Evolutionary conservation across 1,139 yeast species (phyloP), one percentile per base, ranked within the genome.

Genomic region (Yamadazyma friedrichii): DNA sequence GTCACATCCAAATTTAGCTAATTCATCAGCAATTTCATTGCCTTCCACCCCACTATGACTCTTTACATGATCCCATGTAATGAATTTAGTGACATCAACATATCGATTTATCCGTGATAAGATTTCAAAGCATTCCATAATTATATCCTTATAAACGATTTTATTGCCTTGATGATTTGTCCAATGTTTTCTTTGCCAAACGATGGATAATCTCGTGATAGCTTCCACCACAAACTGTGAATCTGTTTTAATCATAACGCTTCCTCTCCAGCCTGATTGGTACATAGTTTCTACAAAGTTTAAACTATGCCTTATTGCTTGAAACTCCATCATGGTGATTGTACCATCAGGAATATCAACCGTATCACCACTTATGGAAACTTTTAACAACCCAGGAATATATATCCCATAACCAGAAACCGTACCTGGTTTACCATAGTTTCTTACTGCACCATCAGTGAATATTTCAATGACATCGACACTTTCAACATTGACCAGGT

Each of bases 291-390:
- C 36, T 10, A 33, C n/a, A 15, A 33, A 24, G 10, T 9, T 9
- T 11, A 33, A 52, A 8, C 58, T 0, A 34, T 70, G 70, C 6
- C 64, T 58, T 16, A 86, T 69, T 0, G 95, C 97, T 13, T 65
- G 57, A 16, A 89, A 70, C 59, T 91, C 97, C 2, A 95, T 95
- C 36, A 89, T 67, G 51, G 86, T 91, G 54, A 88, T 91, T 0
- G 96, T 88, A 11, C 13, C 26, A 16, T 33, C 35, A 5, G 6
- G 2, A 6, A 20, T 12, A 13, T 9, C n/a, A 5, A 26, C n/a
- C 16, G 13, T 13, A 17, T 34, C 24, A n/a, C 36, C 36, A 16
- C 10, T 12, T 2, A 34, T 34, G 8, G 31, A 13, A 4, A 34
- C 20, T 15, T 15, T 9, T 11, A 26, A 4, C 9, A 13, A 9